Percentiles rank a stretch among this genome's conserved stretches.
Conservation (phyloP, 2,329 filamentous ascomycete genomes). For the Fusarium armeniacum region DNA sequence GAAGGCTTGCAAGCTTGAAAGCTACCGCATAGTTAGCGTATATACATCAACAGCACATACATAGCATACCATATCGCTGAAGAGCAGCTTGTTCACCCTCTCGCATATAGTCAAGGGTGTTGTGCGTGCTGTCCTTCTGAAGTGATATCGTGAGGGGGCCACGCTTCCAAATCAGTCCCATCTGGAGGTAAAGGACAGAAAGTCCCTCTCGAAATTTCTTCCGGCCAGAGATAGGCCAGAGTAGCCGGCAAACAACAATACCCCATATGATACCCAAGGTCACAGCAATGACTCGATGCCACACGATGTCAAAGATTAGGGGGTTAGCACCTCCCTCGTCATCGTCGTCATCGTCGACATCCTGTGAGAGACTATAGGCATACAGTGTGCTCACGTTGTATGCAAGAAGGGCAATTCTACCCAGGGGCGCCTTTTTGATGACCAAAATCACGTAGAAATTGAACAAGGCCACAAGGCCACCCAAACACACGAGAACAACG, state of each 20-base stretch:
- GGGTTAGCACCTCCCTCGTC: constrained; percentile 89
- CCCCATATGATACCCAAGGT: constrained; percentile 92
- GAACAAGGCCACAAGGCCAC: constrained; percentile 83
- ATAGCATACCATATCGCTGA: constrained; percentile 74
- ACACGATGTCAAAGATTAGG: constrained; percentile 87
- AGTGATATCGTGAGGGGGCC: constrained; percentile 85
- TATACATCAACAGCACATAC: neutral
- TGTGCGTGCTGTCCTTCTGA: constrained; percentile 67
- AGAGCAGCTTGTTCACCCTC: constrained; percentile 89
- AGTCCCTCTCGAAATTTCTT: constrained; percentile 90
- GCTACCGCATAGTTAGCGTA: constrained; percentile 54
- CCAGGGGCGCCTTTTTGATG: constrained; percentile 87
- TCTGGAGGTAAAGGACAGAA: constrained; percentile 91
- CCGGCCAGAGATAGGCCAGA: constrained; percentile 95
- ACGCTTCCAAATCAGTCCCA: constrained; percentile 96
- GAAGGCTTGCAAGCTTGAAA: constrained; percentile 79
- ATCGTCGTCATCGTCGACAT: constrained; percentile 84
- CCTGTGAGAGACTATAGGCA: constrained; percentile 87
- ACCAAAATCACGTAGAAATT: constrained; percentile 93
- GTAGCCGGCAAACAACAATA: constrained; percentile 85
- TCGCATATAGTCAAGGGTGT: constrained; percentile 80
- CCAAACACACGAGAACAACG: constrained; percentile 81
- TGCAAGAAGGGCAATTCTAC: constrained; percentile 92
- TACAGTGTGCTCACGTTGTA: constrained; percentile 97
- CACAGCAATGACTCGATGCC: constrained; percentile 89